phyloP scores from a whole-genome alignment of 306 rosid genomes.

The Ziziphus jujuba region DNA sequence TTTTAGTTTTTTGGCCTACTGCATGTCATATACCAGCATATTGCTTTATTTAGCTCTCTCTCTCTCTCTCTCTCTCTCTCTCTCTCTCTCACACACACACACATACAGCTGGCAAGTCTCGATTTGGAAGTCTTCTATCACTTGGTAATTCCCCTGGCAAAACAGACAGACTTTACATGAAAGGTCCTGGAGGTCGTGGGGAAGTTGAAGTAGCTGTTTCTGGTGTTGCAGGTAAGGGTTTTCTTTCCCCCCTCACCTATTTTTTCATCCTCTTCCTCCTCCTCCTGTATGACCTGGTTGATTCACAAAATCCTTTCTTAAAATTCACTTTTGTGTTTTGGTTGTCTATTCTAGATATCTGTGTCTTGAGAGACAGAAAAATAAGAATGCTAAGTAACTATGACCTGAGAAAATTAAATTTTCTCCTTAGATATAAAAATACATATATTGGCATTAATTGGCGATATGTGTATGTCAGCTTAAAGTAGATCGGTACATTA shows the following conservation, averaged over 20 bases:
- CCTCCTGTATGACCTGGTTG: neutral
- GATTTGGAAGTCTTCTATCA: constrained; percentile 86
- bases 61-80: constrained; percentile 10
- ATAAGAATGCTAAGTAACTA: too few relatives aligned
- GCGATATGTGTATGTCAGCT: too few relatives aligned
- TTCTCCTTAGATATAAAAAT: neutral
- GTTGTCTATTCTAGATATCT: too few relatives aligned
- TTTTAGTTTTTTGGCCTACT: neutral
- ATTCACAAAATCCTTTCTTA: neutral
- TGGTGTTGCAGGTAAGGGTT: constrained; percentile 68
- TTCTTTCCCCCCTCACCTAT: too few relatives aligned
- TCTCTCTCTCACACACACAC: constrained; percentile 13
- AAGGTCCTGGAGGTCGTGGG: constrained; percentile 99
- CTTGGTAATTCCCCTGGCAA: constrained; percentile 68
- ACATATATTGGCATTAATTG: too few relatives aligned
- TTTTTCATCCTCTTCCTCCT: too few relatives aligned
- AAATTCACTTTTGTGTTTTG: too few relatives aligned
- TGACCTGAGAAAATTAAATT: neutral
- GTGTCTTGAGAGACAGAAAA: too few relatives aligned
- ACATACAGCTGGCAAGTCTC: constrained; percentile 73
- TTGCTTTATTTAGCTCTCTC: constrained; percentile 1
- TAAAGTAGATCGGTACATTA: too few relatives aligned
- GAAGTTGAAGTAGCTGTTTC: constrained; percentile 99
- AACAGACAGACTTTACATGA: constrained; percentile 92
- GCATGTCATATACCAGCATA: neutral